Base-by-base conservation (phyloP, 2,329 filamentous ascomycete species). In the Exserohilum rostratum region DNA sequence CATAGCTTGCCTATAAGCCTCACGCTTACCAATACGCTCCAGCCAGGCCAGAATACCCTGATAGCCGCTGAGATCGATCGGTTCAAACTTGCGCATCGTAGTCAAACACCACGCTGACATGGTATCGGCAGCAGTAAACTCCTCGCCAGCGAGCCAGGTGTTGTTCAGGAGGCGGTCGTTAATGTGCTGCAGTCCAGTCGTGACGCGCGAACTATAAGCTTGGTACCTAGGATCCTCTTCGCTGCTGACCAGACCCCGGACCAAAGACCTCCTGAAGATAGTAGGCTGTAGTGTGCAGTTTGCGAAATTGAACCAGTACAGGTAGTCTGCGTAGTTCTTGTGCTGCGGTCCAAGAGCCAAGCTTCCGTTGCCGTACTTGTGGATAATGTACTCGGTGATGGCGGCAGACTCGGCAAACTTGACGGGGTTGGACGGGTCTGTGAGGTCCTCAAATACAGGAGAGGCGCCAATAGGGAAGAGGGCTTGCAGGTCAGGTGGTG, bases 91-190 rank as follows among this genome's bases (percentile, higher is more conserved):
- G 13, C 87, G 77, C 79, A 85, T 80, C 2, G 85, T 89, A 0
- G 86, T 87, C 30, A 90, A 73, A 12, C 79, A 77, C 64, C 83
- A 88, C 0, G 87, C 78, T 4, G 75, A 76, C 85, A 90, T 88
- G 34, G 88, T 77, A 70, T 90, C 88, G 1, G 87, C 87, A 1
- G 79, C 85, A 0, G 85, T 88, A 53, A 90, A 84, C 46, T 86
- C 78, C 0, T 80, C 74, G 2, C 87, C 88, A 0, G 83, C 85
- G 18, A 90, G 73, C 78, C 81, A 90, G 6, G 76, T 67, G 31
- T 77, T 81, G 1, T 71, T 56, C 3, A 59, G 61, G 2, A 90
- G 67, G 10, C 82, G 75, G 2, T 79, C 70, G 34, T 89, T 79
- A 22, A 86, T 46, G 18, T 78, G 61, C n/a, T 52, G 38, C 30